phyloP scores from a whole-genome alignment of 768 basidiomycete genomes.

The Xerocomellus chrysenteron region DNA sequence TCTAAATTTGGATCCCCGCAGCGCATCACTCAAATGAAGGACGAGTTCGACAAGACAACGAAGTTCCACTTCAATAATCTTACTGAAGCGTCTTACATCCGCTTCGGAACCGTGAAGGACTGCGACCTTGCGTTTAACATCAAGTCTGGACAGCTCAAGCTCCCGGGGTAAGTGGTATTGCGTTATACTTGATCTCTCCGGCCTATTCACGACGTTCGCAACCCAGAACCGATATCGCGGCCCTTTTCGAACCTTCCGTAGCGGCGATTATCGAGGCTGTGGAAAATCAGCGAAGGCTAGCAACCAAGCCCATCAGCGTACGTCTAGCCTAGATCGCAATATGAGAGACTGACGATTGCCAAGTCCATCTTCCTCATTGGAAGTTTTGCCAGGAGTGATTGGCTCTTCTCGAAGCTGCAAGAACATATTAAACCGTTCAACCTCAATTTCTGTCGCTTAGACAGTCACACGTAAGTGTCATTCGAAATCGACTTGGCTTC shows the following conservation, averaged over 20 bases:
- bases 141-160: slow-evolving; percentile 46
- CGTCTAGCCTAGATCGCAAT: not conserved
- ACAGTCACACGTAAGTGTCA: slow-evolving; percentile 46
- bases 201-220: not conserved
- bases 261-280: slow-evolving; percentile 22
- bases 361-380: slow-evolving; percentile 44
- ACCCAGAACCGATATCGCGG: slow-evolving; percentile 28
- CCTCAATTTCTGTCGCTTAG: slow-evolving; percentile 47
- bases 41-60: slow-evolving; percentile 46
- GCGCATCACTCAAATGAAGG: slow-evolving; percentile 42
- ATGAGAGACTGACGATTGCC: not conserved
- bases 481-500: not conserved
- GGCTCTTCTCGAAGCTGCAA: slow-evolving; percentile 37
- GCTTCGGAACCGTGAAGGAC: slow-evolving; percentile 46
- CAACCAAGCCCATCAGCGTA: slow-evolving; percentile 25
- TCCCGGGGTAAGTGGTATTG: slow-evolving; percentile 30
- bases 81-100: slow-evolving; percentile 43
- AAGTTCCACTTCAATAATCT: slow-evolving; percentile 44
- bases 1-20: slow-evolving; percentile 40
- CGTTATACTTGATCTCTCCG: too few species aligned
- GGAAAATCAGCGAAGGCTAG: slow-evolving; percentile 22
- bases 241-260: slow-evolving; percentile 31
- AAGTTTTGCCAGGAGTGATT: slow-evolving; percentile 45
- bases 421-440: slow-evolving; percentile 33
- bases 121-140: slow-evolving; percentile 42